Conservation (phyloP, 164 flowering plant species). For the Kalanchoe fedtschenkoi region DNA sequence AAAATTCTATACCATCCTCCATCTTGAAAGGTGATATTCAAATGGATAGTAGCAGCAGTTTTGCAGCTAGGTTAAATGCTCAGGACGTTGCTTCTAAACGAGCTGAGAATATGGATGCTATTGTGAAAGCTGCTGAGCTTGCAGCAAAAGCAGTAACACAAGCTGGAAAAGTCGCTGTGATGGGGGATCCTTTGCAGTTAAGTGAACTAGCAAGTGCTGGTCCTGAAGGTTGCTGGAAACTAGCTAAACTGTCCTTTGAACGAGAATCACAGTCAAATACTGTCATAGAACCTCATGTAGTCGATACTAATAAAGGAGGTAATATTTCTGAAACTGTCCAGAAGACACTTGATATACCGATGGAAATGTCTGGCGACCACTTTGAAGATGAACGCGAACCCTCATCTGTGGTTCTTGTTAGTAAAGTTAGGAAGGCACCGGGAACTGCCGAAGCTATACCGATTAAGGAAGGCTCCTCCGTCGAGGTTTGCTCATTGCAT, state of each 20-base stretch:
- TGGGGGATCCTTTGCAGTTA: conserved; percentile 74
- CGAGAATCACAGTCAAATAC: conserved; percentile 16
- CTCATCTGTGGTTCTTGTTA: neutral
- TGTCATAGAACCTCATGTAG: neutral
- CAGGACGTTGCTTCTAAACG: conserved; percentile 63
- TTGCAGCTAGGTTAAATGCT: conserved; percentile 74
- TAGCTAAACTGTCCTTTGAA: conserved; percentile 18
- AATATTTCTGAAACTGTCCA: neutral
- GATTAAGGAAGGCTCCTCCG: conserved; percentile 61
- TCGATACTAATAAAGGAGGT: neutral
- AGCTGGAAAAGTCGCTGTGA: conserved; percentile 70
- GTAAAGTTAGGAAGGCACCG: neutral
- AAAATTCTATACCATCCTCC: conserved; percentile 42
- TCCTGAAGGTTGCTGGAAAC: conserved; percentile 59
- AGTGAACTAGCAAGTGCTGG: conserved; percentile 54
- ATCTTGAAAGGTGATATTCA: conserved; percentile 41
- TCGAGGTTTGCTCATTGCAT: conserved; percentile 49
- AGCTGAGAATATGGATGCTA: conserved; percentile 88
- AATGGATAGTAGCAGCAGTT: conserved; percentile 28
- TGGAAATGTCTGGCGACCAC: neutral
- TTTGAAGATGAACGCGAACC: neutral
- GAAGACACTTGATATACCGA: neutral
- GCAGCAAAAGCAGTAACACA: conserved; percentile 94
- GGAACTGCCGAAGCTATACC: neutral
- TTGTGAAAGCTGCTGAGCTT: conserved; percentile 83